Percentiles rank a stretch among this genome's conserved stretches.
Evolutionary conservation across 2,329 filamentous ascomycete genomes (phyloP).

Genomic region (Neofusicoccum parvum): DNA sequence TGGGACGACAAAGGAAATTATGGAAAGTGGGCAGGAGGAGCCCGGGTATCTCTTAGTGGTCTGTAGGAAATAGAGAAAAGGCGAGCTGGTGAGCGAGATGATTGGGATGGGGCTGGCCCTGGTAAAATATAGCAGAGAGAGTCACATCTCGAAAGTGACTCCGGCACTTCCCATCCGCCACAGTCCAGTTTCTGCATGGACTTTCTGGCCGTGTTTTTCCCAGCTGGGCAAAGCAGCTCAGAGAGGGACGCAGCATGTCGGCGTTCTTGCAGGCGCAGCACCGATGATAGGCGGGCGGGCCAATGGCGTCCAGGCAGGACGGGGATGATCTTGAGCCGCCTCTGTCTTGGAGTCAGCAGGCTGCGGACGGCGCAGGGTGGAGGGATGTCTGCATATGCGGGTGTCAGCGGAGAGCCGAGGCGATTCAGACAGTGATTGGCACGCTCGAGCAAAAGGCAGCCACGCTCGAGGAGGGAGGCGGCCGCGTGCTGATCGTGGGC

Average conservation of each 20-base stretch:
- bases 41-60: background rate
- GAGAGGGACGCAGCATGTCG: background rate
- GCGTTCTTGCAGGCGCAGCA: constrained; percentile 3
- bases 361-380: background rate
- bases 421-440: constrained; percentile 1
- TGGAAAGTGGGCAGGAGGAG: background rate
- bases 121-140: too few relatives aligned
- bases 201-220: background rate
- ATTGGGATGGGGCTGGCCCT: background rate
- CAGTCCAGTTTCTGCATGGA: background rate
- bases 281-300: background rate
- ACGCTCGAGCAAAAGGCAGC: background rate
- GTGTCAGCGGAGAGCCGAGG: constrained; percentile 14
- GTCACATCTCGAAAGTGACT: background rate
- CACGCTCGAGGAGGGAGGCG: background rate
- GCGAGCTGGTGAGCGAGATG: background rate
- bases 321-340: constrained; percentile 4
- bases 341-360: background rate
- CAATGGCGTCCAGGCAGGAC: background rate
- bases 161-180: background rate
- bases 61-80: background rate
- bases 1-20: background rate
- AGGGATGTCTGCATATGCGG: background rate
- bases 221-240: background rate
- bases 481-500: background rate